Conservation (phyloP, 2,329 filamentous ascomycete genomes). For the Fusarium sororula region DNA sequence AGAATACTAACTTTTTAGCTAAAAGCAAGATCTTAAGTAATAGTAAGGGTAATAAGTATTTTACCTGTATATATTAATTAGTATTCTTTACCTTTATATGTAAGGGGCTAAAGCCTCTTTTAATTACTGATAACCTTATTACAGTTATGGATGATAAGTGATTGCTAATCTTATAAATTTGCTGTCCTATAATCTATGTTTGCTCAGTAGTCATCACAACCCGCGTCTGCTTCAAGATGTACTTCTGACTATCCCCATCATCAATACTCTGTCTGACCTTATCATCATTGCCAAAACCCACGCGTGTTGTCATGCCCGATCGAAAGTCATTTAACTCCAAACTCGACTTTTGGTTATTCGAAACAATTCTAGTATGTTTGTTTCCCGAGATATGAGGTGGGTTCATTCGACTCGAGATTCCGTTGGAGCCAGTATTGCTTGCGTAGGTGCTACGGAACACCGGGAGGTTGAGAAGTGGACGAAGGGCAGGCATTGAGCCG, state of each 20-base stretch:
- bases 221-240: conserved; percentile 35
- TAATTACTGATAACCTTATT: no score
- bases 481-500: conserved; percentile 35
- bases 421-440: conserved; percentile 5
- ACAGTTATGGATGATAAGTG: neutral
- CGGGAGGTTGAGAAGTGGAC: conserved; percentile 29
- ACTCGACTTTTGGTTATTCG: neutral
- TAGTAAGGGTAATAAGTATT: no score
- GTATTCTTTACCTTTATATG: no score
- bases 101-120: no score
- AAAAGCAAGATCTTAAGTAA: no score
- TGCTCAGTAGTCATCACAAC: conserved; percentile 11
- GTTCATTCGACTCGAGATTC: conserved; percentile 3
- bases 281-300: neutral
- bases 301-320: neutral
- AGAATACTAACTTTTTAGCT: no score
- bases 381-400: neutral
- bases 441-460: conserved; percentile 24
- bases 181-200: neutral
- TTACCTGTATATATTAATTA: no score
- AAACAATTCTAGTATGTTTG: neutral
- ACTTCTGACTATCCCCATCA: conserved; percentile 36
- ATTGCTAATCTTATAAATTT: neutral
- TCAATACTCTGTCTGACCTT: conserved; percentile 21
- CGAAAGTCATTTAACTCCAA: conserved; percentile 12